Conservation (phyloP, 495 filamentous ascomycete species). For the Tuber umbilicatum region DNA sequence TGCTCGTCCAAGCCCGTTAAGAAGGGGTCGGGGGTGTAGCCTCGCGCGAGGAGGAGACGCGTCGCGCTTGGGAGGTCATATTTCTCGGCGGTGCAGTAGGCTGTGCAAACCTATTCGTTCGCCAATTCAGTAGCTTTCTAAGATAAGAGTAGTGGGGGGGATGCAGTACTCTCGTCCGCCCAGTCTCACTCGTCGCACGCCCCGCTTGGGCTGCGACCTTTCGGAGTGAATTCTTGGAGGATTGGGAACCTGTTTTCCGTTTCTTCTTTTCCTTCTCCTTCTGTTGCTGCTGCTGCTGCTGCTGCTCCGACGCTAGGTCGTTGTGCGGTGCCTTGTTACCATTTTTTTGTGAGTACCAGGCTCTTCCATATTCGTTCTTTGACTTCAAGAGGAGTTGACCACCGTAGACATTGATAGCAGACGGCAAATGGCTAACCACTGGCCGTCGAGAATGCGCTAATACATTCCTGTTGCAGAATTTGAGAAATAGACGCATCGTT, state of each 20-base stretch:
- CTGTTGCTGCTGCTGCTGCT: not conserved
- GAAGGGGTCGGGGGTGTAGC: constrained; percentile 33
- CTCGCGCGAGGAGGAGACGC: constrained; percentile 18
- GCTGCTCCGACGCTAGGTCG: not conserved
- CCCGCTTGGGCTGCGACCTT: constrained; percentile 27
- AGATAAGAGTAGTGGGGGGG: not conserved
- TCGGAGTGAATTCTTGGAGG: constrained; percentile 32
- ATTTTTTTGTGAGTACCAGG: not conserved
- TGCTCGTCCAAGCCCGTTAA: constrained; percentile 34
- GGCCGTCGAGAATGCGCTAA: not conserved
- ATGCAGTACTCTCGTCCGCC: constrained; percentile 13
- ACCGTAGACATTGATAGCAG: not conserved
- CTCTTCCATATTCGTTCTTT: not conserved
- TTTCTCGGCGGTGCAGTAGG: constrained; percentile 40
- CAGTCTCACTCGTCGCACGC: constrained; percentile 20
- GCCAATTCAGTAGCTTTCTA: not conserved
- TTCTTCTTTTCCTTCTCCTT: constrained; percentile 24
- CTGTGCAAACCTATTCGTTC: constrained; percentile 27
- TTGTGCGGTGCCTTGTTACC: not conserved
- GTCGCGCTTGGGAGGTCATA: constrained; percentile 34
- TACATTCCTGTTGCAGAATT: not conserved
- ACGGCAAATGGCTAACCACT: not conserved
- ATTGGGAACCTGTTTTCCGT: constrained; percentile 26
- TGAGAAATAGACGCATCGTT: not conserved
- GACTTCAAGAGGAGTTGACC: not conserved